These are phyloP conservation scores for Bipolaris victoriae DNA, from an alignment of 2,329 filamentous ascomycete genomes.

Conservation along the genomic window DNA sequence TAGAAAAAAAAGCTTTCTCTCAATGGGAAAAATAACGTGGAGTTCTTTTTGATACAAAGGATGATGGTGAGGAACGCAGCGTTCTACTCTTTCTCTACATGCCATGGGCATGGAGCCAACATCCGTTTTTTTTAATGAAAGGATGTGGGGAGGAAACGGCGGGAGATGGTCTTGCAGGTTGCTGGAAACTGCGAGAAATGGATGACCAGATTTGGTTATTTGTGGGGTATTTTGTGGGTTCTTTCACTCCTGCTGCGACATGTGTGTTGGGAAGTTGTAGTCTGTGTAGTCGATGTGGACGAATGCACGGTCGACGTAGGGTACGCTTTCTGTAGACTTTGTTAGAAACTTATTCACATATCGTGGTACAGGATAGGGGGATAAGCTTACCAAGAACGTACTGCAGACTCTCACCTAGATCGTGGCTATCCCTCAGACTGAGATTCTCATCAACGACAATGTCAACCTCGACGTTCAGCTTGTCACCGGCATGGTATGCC, in stretches of 20 bases:
- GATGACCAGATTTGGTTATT: neutral
- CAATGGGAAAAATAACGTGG: too few species aligned
- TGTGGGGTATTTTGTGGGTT: neutral
- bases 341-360: conserved; percentile 15
- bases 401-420: conserved; percentile 77
- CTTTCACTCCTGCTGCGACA: conserved; percentile 54
- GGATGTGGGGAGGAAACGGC: too few species aligned
- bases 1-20: too few species aligned
- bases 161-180: too few species aligned
- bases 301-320: conserved; percentile 68
- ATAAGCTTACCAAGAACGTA: conserved; percentile 69
- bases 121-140: too few species aligned
- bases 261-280: conserved; percentile 59
- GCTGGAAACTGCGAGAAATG: too few species aligned
- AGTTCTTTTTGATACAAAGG: too few species aligned
- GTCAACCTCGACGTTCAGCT: conserved; percentile 82
- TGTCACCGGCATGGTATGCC: conserved; percentile 85
- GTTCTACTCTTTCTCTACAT: too few species aligned
- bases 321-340: conserved; percentile 65
- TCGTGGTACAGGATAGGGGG: neutral
- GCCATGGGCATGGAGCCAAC: too few species aligned
- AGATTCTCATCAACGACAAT: conserved; percentile 81
- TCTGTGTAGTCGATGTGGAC: conserved; percentile 60
- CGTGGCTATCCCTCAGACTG: conserved; percentile 78
- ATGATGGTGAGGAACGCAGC: too few species aligned